A percentile compares a stretch with the other conserved stretches of the same genome.
These are phyloP conservation scores for Cladophialophora immunda DNA, from an alignment of 2,329 filamentous ascomycete species.

Conservation along the genomic window DNA sequence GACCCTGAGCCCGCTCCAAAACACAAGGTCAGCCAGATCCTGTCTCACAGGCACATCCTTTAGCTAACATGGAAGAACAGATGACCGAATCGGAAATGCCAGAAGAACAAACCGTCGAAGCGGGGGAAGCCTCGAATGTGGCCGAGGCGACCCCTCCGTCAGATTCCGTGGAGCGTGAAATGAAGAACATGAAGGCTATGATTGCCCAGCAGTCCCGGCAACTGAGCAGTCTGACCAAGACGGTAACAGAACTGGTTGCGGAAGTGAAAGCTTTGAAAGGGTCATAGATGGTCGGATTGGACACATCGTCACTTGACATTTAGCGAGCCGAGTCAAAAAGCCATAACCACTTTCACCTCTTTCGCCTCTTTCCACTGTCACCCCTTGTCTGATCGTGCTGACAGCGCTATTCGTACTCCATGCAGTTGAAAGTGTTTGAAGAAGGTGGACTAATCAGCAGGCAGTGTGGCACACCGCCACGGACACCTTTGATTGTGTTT, in stretches of 20 bases:
- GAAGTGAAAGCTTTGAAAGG: slow-evolving; percentile 40
- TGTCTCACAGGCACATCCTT: neutral
- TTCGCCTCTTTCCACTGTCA: neutral
- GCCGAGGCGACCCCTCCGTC: slow-evolving; percentile 5
- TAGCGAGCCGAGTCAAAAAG: slow-evolving; percentile 12
- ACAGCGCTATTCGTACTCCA: neutral
- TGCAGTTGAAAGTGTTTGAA: neutral
- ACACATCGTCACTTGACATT: slow-evolving; percentile 21
- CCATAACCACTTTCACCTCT: slow-evolving; percentile 29
- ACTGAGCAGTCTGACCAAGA: slow-evolving; percentile 38
- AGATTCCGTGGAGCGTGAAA: slow-evolving; percentile 37
- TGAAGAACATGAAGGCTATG: slow-evolving; percentile 41
- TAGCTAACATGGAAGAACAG: slow-evolving; percentile 18
- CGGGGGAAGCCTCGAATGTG: slow-evolving; percentile 16
- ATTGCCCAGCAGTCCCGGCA: slow-evolving; percentile 42
- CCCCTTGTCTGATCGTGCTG: neutral
- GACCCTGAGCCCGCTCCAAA: slow-evolving; percentile 19
- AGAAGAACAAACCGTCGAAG: slow-evolving; percentile 20
- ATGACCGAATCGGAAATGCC: slow-evolving; percentile 22
- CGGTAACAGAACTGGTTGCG: slow-evolving; percentile 39
- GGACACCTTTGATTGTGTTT: too few species aligned
- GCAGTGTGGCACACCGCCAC: too few species aligned
- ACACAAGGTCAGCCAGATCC: slow-evolving; percentile 21
- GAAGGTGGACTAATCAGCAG: too few species aligned
- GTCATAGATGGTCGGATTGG: slow-evolving; percentile 22